Conservation (phyloP, 257 asterid species). For the Jacaranda copaia region DNA sequence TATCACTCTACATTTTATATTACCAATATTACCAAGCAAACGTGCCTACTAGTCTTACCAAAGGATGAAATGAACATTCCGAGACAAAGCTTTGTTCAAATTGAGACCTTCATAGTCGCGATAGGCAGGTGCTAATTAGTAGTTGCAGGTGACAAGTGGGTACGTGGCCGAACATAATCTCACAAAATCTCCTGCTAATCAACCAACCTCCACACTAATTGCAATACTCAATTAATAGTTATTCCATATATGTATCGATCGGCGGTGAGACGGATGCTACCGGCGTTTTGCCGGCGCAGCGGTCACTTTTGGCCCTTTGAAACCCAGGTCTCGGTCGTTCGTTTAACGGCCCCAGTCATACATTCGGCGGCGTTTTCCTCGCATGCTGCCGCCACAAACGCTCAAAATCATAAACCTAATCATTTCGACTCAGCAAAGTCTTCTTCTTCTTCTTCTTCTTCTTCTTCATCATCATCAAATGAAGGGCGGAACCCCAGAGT, state of each 20-base stretch:
- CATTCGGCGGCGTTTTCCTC: constrained; percentile 45
- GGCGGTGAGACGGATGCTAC: constrained; percentile 64
- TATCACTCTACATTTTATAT: no score
- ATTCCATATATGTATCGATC: constrained; percentile 54
- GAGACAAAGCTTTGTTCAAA: neutral
- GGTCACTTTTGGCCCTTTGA: neutral
- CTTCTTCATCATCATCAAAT: constrained; percentile 25
- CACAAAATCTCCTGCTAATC: neutral
- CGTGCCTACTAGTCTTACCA: no score
- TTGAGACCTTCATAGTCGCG: neutral
- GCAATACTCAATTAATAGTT: neutral
- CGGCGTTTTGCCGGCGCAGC: constrained; percentile 51
- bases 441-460: constrained; percentile 37
- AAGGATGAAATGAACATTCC: no score
- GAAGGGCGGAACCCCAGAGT: constrained; percentile 48
- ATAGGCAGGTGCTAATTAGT: no score
- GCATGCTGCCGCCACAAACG: constrained; percentile 47
- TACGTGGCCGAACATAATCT: constrained; percentile 33
- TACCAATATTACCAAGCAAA: no score
- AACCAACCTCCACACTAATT: neutral
- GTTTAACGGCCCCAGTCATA: constrained; percentile 26
- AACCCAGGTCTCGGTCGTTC: constrained; percentile 27
- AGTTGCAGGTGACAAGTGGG: neutral
- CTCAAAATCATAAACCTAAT: constrained; percentile 46
- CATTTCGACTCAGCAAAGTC: constrained; percentile 42